Evolutionary conservation across 2,329 filamentous ascomycete genomes (phyloP), one percentile per base, ranked within the genome.

Genomic region (Plenodomus tracheiphilus): DNA sequence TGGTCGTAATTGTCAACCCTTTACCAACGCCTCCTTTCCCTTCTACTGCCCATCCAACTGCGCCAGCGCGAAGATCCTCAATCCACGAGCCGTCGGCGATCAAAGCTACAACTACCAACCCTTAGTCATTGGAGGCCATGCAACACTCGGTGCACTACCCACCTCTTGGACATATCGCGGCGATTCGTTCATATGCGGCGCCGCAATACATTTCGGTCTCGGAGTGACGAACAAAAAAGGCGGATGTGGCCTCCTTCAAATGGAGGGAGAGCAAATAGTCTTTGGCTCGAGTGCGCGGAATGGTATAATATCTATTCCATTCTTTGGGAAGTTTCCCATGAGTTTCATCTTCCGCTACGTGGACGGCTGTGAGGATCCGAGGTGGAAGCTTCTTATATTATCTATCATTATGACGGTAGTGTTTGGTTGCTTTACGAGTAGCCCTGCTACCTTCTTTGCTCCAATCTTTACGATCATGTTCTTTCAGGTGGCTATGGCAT

Each of bases 91-190:
- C 11, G 77, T 84, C 39, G 81, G 81, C 13, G 77, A 78, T 41
- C 79, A 11, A 86, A 59, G 82, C 86, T 56, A 75, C 89, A 76
- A 81, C 39, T 90, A 90, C 65, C 74, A 73, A 19, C 76, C 84
- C 1, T 68, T 89, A n/a, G 81, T 91, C 2, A 77, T 91, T 20
- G 87, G 87, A n/a, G 87, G 87, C 16, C 16, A 4, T 17, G 16
- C 9, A 15, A 4, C 16, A 18, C 16, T 10, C 9, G 13, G 8
- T 10, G 16, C 9, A 37, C 9, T 4, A 18, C 15, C 28, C 16
- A 41, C 56, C 18, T 49, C 59, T 13, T 39, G 40, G 2, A 49
- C 65, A 13, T 73, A 73, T 34, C 65, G 70, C 8, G 70, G 66
- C 13, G 70, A 73, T 47, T 72, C 70, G 1, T 73, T 72, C 46